Base-by-base conservation (phyloP, 2,329 filamentous ascomycete genomes). In the Pyrenochaeta sp. region DNA sequence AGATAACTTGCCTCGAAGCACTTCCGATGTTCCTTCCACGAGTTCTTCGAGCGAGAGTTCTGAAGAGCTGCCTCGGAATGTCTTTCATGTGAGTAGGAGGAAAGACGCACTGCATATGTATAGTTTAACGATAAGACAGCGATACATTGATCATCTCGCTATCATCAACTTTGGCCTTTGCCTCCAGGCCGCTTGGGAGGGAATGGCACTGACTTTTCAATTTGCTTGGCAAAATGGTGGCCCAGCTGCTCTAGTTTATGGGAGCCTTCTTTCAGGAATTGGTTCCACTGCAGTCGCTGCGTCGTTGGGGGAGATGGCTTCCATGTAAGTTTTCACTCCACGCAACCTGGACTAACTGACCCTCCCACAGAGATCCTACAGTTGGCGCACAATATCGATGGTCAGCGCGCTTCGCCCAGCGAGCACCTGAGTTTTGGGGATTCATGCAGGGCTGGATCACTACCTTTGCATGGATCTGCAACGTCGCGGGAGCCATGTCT, bases 381-480 rank as follows among this genome's bases (percentile, higher is more conserved):
- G 52, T 60, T n/a, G 58, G 57, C 20, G 58, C 58, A 13, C 58
- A 61, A 30, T 61, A 60, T 35, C 36, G 54, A 34, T 61, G 57
- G 58, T 48, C 57, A 3, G 54, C 48, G 7, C 51, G 37, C 10
- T 59, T 51, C 39, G 54, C 56, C 15, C 40, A 34, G 19, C 35
- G 29, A 20, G 37, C 24, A 6, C 53, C 55, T 1, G 51, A 50
- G 17, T 60, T 61, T 28, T 60, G 48, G 51, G 48, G 55, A 2
- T 47, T 60, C 17, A 53, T 61, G 21, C 58, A 61, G 44, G 53
- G 70, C 17, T 74, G 71, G 72, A 61, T 70, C 7, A 67, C 65
- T 13, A 61, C 67, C 3, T 50, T 71, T 10, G 69, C 68, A 1
- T 72, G 71, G 69, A 45, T 52, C 44, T 53, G 30, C 55, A 69